phyloP scores from a whole-genome alignment of 495 filamentous ascomycete genomes.

The Schizothecium vesticola region DNA sequence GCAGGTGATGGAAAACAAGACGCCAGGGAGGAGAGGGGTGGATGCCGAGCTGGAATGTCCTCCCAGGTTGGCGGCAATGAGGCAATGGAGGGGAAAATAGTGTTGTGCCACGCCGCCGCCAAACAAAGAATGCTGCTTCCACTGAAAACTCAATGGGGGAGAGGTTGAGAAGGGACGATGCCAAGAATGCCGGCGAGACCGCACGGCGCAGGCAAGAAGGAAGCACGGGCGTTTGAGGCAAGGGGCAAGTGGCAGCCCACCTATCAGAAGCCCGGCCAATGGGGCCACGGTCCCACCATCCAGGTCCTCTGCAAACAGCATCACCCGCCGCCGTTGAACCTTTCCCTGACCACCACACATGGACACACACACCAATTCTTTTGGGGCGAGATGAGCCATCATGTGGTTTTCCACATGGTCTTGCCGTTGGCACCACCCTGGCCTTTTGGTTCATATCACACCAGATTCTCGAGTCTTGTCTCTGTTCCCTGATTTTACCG shows the following conservation, averaged over 20 bases:
- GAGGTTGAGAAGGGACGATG: neutral
- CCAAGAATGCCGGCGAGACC: neutral
- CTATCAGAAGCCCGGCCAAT: neutral
- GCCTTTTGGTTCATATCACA: too few relatives aligned
- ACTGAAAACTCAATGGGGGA: neutral
- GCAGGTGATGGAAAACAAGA: neutral
- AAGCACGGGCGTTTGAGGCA: neutral
- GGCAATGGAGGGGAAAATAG: neutral
- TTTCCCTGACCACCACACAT: neutral
- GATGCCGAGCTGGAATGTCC: neutral
- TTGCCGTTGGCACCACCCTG: neutral
- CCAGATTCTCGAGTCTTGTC: too few relatives aligned
- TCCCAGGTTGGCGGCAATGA: neutral
- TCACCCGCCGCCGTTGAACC: neutral
- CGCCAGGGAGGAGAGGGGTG: neutral
- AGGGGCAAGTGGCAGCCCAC: neutral
- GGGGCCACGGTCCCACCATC: neutral
- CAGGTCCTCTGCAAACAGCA: neutral
- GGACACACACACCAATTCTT: neutral
- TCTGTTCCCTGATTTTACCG: too few relatives aligned
- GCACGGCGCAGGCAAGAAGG: neutral
- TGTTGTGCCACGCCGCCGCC: neutral
- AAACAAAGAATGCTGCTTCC: neutral
- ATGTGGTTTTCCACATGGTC: neutral
- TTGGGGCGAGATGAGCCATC: neutral